Conservation (phyloP, 73 alveolate species). For the Paramecium biaurelia region DNA sequence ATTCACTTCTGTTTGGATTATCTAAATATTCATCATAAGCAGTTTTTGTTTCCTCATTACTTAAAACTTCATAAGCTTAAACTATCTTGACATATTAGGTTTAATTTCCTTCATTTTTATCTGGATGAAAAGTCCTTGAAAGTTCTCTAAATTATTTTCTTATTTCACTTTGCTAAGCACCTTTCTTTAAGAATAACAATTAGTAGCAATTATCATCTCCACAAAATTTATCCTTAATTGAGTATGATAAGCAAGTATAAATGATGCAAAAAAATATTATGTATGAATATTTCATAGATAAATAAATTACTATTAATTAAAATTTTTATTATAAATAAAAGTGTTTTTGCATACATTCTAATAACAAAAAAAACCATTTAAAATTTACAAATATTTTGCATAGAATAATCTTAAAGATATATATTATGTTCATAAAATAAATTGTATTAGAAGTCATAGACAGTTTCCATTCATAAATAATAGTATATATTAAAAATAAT, state of each 20-base stretch:
- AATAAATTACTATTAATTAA: background rate
- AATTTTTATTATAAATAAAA: no score
- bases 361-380: background rate
- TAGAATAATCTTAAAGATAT: no score
- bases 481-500: no score
- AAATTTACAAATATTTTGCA: background rate
- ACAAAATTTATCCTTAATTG: conserved; percentile 46
- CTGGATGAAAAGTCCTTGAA: conserved; percentile 35
- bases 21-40: conserved; percentile 36
- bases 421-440: no score
- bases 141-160: conserved; percentile 32
- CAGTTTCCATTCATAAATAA: no score
- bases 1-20: conserved; percentile 48
- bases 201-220: conserved; percentile 41
- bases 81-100: conserved; percentile 13
- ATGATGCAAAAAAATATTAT: background rate
- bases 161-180: background rate
- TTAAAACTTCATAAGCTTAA: conserved; percentile 44
- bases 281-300: background rate
- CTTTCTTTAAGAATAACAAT: background rate
- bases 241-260: background rate
- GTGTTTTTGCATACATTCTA: no score
- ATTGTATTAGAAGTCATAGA: no score
- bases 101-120: conserved; percentile 27
- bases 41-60: conserved; percentile 16